Conservation (phyloP, 208 protist species). For the Phytomonas sp. region DNA sequence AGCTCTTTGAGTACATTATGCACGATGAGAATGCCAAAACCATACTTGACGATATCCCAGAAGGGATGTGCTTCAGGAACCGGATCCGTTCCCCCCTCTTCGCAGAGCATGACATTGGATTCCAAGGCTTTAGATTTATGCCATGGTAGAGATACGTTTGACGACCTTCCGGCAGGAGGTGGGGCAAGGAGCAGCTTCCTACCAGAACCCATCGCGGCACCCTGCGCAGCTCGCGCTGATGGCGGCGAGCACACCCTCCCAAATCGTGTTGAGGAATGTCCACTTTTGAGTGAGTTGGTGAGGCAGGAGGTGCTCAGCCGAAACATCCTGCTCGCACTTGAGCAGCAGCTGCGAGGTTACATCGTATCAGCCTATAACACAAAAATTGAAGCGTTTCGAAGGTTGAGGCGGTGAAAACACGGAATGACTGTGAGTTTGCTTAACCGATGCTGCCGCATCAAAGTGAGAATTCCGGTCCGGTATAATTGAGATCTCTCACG, state of each 20-base stretch:
- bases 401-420: background rate
- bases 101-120: background rate
- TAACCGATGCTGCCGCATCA: background rate
- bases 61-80: background rate
- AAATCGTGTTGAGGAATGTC: background rate
- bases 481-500: background rate
- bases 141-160: background rate
- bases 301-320: constrained; percentile 38
- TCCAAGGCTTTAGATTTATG: background rate
- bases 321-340: constrained; percentile 28
- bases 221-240: too few species aligned
- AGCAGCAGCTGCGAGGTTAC: constrained; percentile 33
- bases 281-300: constrained; percentile 7
- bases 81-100: background rate
- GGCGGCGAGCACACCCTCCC: too few species aligned
- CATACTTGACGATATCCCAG: background rate
- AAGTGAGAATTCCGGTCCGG: background rate
- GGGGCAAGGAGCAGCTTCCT: background rate
- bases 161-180: background rate
- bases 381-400: background rate
- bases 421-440: background rate
- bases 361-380: constrained; percentile 8
- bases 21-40: background rate
- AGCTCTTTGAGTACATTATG: background rate
- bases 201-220: background rate